Evolutionary conservation across 2,329 filamentous ascomycete species (phyloP).

Genomic region (Talaromyces sp.): DNA sequence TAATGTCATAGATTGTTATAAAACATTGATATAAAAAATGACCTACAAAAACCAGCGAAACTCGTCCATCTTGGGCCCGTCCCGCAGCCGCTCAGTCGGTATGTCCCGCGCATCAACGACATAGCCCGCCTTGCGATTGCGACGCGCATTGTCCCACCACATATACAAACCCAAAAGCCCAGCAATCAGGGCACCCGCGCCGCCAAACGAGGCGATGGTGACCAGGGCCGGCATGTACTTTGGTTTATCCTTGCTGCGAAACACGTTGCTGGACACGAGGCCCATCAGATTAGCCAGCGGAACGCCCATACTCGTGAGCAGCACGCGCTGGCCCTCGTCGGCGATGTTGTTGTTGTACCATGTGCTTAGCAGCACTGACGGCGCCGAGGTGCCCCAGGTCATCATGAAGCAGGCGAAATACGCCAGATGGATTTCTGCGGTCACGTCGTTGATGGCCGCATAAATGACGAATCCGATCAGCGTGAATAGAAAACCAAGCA

Average conservation of each 20-base stretch:
- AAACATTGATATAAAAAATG: neutral
- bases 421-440: constrained; percentile 58
- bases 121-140: constrained; percentile 54
- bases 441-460: constrained; percentile 62
- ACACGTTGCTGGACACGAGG: constrained; percentile 65
- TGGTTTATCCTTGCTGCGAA: constrained; percentile 58
- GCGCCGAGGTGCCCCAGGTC: constrained; percentile 73
- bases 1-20: neutral
- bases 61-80: constrained; percentile 50
- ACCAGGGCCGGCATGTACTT: constrained; percentile 64
- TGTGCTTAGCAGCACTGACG: constrained; percentile 61
- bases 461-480: constrained; percentile 77
- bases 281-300: constrained; percentile 75
- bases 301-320: constrained; percentile 67
- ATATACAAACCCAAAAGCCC: constrained; percentile 58
- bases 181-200: constrained; percentile 53
- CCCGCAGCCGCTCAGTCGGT: constrained; percentile 52
- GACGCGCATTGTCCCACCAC: constrained; percentile 59
- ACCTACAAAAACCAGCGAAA: constrained; percentile 55
- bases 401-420: constrained; percentile 80
- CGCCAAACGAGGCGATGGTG: constrained; percentile 52
- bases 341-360: constrained; percentile 84
- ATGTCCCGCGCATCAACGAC: constrained; percentile 54
- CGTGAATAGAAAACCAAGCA: constrained; percentile 67
- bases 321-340: constrained; percentile 66